These are phyloP conservation scores for Magnaporthales sp. DNA, from an alignment of 2,329 filamentous ascomycete genomes.

Conservation along the genomic window DNA sequence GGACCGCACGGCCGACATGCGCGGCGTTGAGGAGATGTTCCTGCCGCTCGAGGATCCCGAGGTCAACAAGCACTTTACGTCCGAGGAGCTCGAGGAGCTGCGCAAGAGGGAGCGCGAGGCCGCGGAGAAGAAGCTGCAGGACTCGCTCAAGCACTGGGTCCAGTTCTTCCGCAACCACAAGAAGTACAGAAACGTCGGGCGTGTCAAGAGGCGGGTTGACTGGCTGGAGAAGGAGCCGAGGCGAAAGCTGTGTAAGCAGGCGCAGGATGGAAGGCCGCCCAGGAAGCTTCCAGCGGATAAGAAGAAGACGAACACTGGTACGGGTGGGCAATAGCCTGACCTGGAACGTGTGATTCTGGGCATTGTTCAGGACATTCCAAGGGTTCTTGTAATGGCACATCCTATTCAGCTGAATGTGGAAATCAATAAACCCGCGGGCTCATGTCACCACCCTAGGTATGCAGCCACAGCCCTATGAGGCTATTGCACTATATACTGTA, in stretches of 20 bases:
- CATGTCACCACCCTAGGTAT: neutral
- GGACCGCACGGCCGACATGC: slow-evolving; percentile 75
- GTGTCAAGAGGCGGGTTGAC: slow-evolving; percentile 51
- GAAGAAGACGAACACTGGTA: slow-evolving; percentile 7
- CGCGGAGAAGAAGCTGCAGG: slow-evolving; percentile 57
- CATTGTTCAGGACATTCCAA: neutral
- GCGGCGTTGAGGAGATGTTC: slow-evolving; percentile 83
- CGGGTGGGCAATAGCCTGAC: slow-evolving; percentile 3
- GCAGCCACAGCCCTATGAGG: neutral
- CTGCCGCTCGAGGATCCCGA: slow-evolving; percentile 53
- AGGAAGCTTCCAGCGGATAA: slow-evolving; percentile 48
- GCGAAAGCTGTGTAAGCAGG: slow-evolving; percentile 57
- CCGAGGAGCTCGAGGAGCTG: slow-evolving; percentile 41
- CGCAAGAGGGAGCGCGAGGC: slow-evolving; percentile 54
- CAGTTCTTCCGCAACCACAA: slow-evolving; percentile 71
- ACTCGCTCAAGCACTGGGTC: slow-evolving; percentile 71
- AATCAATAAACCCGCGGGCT: neutral
- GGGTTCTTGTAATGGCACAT: neutral
- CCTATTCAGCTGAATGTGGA: neutral
- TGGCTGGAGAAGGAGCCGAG: slow-evolving; percentile 42
- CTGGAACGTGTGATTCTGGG: neutral
- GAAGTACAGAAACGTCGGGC: slow-evolving; percentile 76
- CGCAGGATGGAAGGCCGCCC: slow-evolving; percentile 47
- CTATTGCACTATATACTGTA: neutral
- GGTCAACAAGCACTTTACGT: slow-evolving; percentile 50